These are phyloP conservation scores for Jamesozyma hellenica DNA, from an alignment of 805 yeast species.

Conservation along the genomic window DNA sequence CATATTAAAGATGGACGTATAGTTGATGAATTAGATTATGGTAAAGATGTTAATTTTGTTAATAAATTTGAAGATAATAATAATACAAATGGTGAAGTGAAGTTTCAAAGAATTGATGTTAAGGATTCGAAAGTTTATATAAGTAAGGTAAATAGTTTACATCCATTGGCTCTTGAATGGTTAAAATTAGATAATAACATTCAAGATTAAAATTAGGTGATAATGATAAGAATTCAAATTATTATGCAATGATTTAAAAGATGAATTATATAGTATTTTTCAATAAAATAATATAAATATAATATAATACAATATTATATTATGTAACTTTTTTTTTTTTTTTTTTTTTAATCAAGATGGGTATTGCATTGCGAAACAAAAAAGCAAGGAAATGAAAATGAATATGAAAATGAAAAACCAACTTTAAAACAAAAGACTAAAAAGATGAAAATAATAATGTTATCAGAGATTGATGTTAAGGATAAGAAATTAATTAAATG, in stretches of 20 bases:
- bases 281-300: no score
- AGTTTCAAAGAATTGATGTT: slow-evolving; percentile 1
- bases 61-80: slow-evolving; percentile 7
- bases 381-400: neutral
- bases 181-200: slow-evolving; percentile 25
- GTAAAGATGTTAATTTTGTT: slow-evolving; percentile 27
- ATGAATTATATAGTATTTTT: no score
- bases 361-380: neutral
- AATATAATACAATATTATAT: neutral
- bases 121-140: slow-evolving; percentile 10
- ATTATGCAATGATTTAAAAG: no score
- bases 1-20: slow-evolving; percentile 67
- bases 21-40: slow-evolving; percentile 28
- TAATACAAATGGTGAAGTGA: slow-evolving; percentile 18
- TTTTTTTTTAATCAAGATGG: neutral
- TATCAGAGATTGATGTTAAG: neutral
- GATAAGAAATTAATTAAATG: slow-evolving; percentile 9
- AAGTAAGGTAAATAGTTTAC: slow-evolving; percentile 40
- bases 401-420: neutral
- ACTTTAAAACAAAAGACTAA: neutral
- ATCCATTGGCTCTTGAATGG: slow-evolving; percentile 70
- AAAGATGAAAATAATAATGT: slow-evolving; percentile 2
- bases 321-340: neutral
- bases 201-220: slow-evolving; percentile 1
- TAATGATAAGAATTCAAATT: no score